Conservation (phyloP, 2,329 filamentous ascomycete genomes). For the Diaporthe batatas region DNA sequence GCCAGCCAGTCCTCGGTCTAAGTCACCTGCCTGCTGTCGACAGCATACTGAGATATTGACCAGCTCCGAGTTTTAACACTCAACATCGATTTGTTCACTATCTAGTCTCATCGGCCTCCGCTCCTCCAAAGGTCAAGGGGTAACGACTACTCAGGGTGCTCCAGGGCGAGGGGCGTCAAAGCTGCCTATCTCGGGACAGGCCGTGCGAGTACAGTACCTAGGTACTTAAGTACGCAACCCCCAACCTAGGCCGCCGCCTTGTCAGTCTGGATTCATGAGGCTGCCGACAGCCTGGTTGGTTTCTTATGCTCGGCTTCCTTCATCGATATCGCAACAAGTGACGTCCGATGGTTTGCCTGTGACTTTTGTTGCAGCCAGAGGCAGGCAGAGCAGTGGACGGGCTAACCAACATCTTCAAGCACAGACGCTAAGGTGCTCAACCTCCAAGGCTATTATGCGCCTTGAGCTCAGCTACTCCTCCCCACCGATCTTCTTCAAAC, state of each 20-base stretch:
- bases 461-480: conserved; percentile 10
- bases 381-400: background rate
- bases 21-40: too few relatives aligned
- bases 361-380: background rate
- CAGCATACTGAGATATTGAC: too few relatives aligned
- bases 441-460: background rate
- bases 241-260: background rate
- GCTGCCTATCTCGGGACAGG: background rate
- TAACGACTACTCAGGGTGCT: too few relatives aligned
- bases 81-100: too few relatives aligned
- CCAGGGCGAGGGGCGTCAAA: too few relatives aligned
- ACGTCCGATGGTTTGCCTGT: background rate
- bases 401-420: background rate
- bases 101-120: too few relatives aligned
- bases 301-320: background rate
- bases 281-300: background rate
- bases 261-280: background rate
- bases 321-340: background rate
- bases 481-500: background rate
- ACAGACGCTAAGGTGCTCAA: background rate
- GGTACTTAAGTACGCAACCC: background rate
- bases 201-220: background rate
- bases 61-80: too few relatives aligned
- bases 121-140: too few relatives aligned
- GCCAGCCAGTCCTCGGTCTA: too few relatives aligned